Base-by-base conservation (phyloP, 306 rosid species). In the Trifolium subterraneum region DNA sequence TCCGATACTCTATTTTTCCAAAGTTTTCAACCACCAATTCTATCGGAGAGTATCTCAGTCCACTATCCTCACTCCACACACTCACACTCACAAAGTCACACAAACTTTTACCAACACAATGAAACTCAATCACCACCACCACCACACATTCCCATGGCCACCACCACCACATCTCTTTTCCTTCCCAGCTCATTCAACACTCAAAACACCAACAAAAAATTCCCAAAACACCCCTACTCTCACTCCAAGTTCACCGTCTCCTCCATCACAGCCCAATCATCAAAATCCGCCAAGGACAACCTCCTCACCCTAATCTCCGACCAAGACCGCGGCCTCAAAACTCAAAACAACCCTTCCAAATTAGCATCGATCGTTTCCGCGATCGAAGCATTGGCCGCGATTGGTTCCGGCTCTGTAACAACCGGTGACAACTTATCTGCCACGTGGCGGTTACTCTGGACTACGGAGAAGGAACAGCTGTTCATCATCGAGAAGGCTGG, bases 401-500 rank as follows among this genome's bases (percentile, higher is more conserved):
- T 75, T 6, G 90, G 86, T 48, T 51, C 79, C 2, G 86, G 76
- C 16, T 56, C 82, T 0, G 82, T 90, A 72, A 91, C 98, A 61
- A 91, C 98, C 10, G 87, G 84, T 1, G 50, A 35, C 5, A 73
- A 90, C 3, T 91, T 93, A 47, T 88, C 97, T 7, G 94, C 82
- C 47, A 89, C 98, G 16, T 93, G 98, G 98, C 81, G 89, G 73
- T 68, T 93, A 68, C 91, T 91, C 8, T 93, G 98, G 98, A 91
- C 98, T 42, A 93, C 97, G 0, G 98, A 93, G 89, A 93, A 91
- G 73, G 98, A 93, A 80, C 98, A 93, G 83, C 96, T 93, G 65
- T 93, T 91, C 79, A 91, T 93, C 2, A 41, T 93, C 8, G 85
- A 91, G 78, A 93, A 93, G 55, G 92, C 98, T 36, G 42, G 42